Percentiles rank a stretch among this genome's conserved stretches.
Conservation (phyloP, 768 basidiomycete species). For the Xerocomellus intermedius region DNA sequence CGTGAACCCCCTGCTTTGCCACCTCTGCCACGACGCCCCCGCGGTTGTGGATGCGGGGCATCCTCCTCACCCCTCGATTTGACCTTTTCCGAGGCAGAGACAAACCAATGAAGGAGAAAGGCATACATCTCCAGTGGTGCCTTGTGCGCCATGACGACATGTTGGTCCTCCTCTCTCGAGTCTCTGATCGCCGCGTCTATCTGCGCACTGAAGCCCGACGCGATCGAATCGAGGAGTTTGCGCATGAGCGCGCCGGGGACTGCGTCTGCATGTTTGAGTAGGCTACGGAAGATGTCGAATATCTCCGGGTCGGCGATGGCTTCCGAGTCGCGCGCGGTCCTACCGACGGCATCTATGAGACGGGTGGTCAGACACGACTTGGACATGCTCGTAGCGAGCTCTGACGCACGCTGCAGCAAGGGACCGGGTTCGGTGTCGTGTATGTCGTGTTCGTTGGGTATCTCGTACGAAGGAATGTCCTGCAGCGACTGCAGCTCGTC, state of each 20-base stretch:
- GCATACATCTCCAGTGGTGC: conserved; percentile 85
- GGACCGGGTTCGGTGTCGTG: conserved; percentile 50
- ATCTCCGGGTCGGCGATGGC: conserved; percentile 62
- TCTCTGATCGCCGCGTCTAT: conserved; percentile 71
- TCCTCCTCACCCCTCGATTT: conserved; percentile 51
- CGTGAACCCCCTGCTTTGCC: conserved; percentile 47
- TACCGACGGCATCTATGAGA: conserved; percentile 68
- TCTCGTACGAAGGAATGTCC: conserved; percentile 60
- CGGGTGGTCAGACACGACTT: conserved; percentile 6
- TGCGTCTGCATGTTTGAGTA: conserved; percentile 71
- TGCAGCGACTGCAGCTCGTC: conserved; percentile 70
- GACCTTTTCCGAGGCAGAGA: conserved; percentile 74
- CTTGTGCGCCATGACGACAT: conserved; percentile 62
- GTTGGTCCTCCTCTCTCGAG: conserved; percentile 65
- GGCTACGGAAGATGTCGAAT: conserved; percentile 79
- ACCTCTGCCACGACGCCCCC: conserved; percentile 57
- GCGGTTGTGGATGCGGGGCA: conserved; percentile 44
- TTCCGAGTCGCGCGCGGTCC: conserved; percentile 77
- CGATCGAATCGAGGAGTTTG: conserved; percentile 85
- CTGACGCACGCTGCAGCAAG: conserved; percentile 56
- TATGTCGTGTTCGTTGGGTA: conserved; percentile 67
- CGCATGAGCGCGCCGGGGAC: conserved; percentile 68
- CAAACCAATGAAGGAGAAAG: conserved; percentile 92
- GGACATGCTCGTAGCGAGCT: not conserved
- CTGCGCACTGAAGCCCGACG: conserved; percentile 71